Evolutionary conservation across 768 basidiomycete genomes (phyloP), one percentile per base, ranked within the genome.

Genomic region (Lactifluus pinguis): DNA sequence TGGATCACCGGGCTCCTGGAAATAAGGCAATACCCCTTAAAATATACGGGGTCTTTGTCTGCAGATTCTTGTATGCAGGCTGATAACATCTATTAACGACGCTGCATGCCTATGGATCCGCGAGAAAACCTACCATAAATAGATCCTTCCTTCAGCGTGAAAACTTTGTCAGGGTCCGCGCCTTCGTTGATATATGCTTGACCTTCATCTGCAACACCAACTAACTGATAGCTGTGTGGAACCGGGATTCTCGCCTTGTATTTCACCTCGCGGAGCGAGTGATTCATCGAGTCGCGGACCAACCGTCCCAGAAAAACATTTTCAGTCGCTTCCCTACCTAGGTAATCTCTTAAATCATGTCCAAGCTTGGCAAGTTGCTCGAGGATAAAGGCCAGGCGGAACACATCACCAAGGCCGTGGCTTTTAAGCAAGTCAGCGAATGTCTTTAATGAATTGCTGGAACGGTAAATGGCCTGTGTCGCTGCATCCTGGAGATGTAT

Each of bases 191-290:
- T 61, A 30, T 61, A 61, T 2, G 54, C 55, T 5, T 30, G 60
- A 15, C 88, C 88, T 72, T 92, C 89, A 67, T 94, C 92, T 4
- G 88, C 86, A 9, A 92, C 80, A 1, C 92, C 92, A 11, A 92
- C 86, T 1, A 94, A 77, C 32, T 84, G 76, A 60, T 82, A 82
- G 60, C 83, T 84, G 0, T 83, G 73, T 0, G 84, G 84, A 6
- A 94, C 79, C 6, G 78, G 81, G 30, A 94, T 87, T 13, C 89
- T 77, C 0, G 90, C 91, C 39, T 77, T 74, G 65, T 88, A 82
- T 66, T 92, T 92, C 66, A 92, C 82, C 48, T 82, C 82, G 5
- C 88, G 79, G 45, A 93, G 71, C 9, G 87, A 80, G 62, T 83
- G 80, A 47, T 79, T 81, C 72, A 82, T 81, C 0, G 84, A 79